Percentiles rank a stretch among this genome's conserved stretches.
phyloP scores from a whole-genome alignment of 768 basidiomycete genomes.

The Goffeauzyma gilvescens region DNA sequence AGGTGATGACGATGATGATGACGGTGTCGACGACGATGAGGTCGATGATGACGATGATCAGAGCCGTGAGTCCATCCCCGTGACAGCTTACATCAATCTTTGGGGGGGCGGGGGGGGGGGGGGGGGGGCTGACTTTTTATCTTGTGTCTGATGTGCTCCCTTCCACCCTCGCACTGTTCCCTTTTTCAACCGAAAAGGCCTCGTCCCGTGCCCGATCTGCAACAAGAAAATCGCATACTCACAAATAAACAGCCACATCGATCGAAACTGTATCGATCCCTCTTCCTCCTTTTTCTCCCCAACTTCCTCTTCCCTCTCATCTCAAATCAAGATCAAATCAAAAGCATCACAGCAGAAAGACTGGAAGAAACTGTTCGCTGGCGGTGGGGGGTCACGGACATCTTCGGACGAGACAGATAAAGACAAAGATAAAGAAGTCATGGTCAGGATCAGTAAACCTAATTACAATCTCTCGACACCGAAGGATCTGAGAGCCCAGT shows the following conservation, averaged over 20 bases:
- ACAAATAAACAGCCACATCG: slow-evolving; percentile 48
- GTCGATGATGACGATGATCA: background rate
- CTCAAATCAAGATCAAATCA: background rate
- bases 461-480: slow-evolving; percentile 24
- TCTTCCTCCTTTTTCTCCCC: too few species aligned
- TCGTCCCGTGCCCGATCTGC: slow-evolving; percentile 49
- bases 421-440: slow-evolving; percentile 4
- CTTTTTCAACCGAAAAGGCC: slow-evolving; percentile 12
- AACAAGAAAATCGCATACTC: slow-evolving; percentile 35
- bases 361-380: slow-evolving; percentile 28
- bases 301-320: too few species aligned
- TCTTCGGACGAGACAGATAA: background rate
- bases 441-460: slow-evolving; percentile 25
- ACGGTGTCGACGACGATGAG: background rate
- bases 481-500: slow-evolving; percentile 17
- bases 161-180: background rate
- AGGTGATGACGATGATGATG: too few species aligned
- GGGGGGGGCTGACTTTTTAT: slow-evolving; percentile 5
- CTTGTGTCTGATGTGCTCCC: background rate
- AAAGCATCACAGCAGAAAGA: slow-evolving; percentile 10
- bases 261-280: slow-evolving; percentile 39
- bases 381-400: slow-evolving; percentile 10
- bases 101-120: slow-evolving; percentile 10
- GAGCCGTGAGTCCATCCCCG: background rate
- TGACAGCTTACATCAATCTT: background rate